Conservation (phyloP, 306 rosid species). For the Cucurbita argyrosperma region DNA sequence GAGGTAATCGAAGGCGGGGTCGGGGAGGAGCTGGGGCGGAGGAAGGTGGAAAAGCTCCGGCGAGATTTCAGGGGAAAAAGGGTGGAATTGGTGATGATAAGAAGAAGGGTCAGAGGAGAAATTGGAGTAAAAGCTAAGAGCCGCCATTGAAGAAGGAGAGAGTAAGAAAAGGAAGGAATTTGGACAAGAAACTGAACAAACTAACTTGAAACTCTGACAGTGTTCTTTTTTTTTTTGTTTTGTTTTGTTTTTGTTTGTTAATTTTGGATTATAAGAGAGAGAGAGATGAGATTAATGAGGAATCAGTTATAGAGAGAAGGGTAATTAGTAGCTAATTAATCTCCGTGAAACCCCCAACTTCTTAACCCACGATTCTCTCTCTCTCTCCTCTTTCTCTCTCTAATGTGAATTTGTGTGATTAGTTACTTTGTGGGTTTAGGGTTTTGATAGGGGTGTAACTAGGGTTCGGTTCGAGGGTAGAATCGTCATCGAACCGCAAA, state of each 20-base stretch:
- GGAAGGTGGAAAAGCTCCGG: not conserved
- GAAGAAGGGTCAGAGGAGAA: not conserved
- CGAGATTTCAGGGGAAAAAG: not conserved
- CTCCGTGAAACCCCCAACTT: slow-evolving; percentile 8
- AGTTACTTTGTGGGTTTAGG: not conserved
- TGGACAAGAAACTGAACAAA: not conserved
- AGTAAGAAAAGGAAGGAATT: not conserved
- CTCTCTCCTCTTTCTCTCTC: not conserved
- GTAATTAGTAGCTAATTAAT: not conserved
- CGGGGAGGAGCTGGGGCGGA: not conserved
- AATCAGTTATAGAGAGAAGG: not conserved
- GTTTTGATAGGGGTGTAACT: not conserved
- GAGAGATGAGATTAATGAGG: not conserved
- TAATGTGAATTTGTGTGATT: not conserved
- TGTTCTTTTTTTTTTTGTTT: no score
- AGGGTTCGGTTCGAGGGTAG: no score
- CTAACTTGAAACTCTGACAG: no score
- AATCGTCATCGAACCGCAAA: no score
- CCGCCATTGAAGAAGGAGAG: not conserved
- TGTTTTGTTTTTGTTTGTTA: no score
- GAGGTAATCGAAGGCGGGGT: not conserved
- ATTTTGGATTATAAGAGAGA: not conserved
- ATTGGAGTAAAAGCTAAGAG: not conserved
- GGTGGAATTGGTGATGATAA: not conserved
- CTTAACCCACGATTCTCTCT: slow-evolving; percentile 1